Evolutionary conservation across 2,329 filamentous ascomycete species (phyloP), one percentile per base, ranked within the genome.

Genomic region (Lasiodiplodia hormozganensis): DNA sequence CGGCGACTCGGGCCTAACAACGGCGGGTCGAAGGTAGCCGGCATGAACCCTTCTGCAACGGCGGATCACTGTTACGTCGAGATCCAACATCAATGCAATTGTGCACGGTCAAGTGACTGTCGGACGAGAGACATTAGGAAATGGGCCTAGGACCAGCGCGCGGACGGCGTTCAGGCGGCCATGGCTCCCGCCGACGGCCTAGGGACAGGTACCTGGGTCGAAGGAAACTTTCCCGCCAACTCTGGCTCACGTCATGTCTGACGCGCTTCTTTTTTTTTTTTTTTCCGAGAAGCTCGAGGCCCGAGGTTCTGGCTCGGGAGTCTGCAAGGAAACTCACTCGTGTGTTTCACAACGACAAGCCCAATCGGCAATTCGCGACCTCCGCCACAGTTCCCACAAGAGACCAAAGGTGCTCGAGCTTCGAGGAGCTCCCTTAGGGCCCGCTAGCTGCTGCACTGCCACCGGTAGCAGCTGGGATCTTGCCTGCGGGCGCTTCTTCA

Each of bases 401-500:
- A 31, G 25, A 16, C 43, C 14, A 28, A 18, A 52, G 23, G 36
- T 18, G 60, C 60, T 62, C 60, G 60, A 52, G 57, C 57, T 16
- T 16, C 10, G 40, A 8, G 31, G 38, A 10, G 18, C 21, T 60
- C 4, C 38, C 16, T 60, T 60, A 60, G 56, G 38, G 56, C 56
- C 56, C 56, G 56, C 56, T 60, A 60, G 56, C 36, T 25, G n/a
- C 31, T 40, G 60, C 60, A 64, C 60, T 64, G 60, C 60, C 60
- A 64, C 60, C 31, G 18, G n/a, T 25, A 10, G 2, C 60, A 23
- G 36, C 60, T 18, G 31, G 60, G 60, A 64, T 64, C 47, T 52
- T 64, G 47, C 60, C 47, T 64, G 60, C 47, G 36, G 60, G 25
- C 47, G 40, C 7, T 36, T 21, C 5, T 16, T 36, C 47, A 53